A percentile compares a stretch with the other conserved stretches of the same genome.
Evolutionary conservation across 2,329 filamentous ascomycete genomes (phyloP).

Genomic region (Gaeumannomyces tritici): DNA sequence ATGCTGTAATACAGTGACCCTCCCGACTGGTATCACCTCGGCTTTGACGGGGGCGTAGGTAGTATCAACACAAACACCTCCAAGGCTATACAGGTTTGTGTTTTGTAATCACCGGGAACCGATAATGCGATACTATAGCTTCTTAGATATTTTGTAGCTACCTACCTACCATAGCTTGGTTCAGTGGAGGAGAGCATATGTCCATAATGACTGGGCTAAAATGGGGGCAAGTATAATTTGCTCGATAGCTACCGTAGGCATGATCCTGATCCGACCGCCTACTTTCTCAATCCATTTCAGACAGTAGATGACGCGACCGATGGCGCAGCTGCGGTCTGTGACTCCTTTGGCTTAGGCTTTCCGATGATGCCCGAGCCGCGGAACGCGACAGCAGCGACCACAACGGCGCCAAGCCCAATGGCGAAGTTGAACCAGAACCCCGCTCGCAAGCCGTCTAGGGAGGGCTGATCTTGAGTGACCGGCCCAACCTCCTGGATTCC

Average conservation of each 20-base stretch:
- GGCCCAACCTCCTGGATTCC: slow-evolving; percentile 31
- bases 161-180: too few species aligned
- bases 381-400: slow-evolving; percentile 36
- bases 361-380: slow-evolving; percentile 43
- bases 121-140: too few species aligned
- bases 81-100: background rate
- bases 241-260: too few species aligned
- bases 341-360: background rate
- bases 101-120: too few species aligned
- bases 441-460: slow-evolving; percentile 37
- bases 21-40: background rate
- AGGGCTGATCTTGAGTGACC: slow-evolving; percentile 33
- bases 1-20: background rate
- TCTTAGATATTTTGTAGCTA: too few species aligned
- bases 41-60: background rate
- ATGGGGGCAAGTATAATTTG: too few species aligned
- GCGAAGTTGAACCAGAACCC: slow-evolving; percentile 44
- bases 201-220: too few species aligned
- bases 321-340: background rate
- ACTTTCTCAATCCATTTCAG: too few species aligned
- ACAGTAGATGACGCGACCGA: background rate
- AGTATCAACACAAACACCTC: background rate
- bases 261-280: too few species aligned
- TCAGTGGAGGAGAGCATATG: too few species aligned
- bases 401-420: slow-evolving; percentile 31